Percentiles rank a stretch among this genome's conserved stretches.
Conservation (phyloP, 441 rosid species). For the Flueggea neowawraea region DNA sequence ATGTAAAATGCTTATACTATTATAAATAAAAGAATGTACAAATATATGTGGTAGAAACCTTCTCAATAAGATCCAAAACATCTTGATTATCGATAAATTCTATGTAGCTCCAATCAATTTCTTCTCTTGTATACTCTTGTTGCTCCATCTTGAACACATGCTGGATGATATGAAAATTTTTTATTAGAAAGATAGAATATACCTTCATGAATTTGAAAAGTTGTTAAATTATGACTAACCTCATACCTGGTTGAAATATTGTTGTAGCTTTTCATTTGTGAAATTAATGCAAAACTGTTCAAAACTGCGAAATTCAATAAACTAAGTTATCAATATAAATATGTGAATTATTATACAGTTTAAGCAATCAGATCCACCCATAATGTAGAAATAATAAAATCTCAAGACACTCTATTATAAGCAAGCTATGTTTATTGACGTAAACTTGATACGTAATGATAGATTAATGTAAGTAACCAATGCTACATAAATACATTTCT, state of each 20-base stretch:
- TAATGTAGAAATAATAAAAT: too few relatives aligned
- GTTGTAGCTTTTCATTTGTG: conserved; percentile 98
- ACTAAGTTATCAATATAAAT: not conserved
- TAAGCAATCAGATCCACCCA: too few relatives aligned
- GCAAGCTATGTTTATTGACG: too few relatives aligned
- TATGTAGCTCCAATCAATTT: conserved; percentile 98
- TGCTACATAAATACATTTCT: too few relatives aligned
- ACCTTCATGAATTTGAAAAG: not conserved
- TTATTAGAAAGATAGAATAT: conserved; percentile 6
- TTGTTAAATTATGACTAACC: conserved; percentile 15
- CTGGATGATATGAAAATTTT: conserved; percentile 33
- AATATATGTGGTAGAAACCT: conserved; percentile 35
- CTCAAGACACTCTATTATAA: too few relatives aligned
- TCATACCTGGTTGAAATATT: conserved; percentile 95
- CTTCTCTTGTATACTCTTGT: conserved; percentile 96
- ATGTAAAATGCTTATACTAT: too few relatives aligned
- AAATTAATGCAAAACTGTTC: conserved; percentile 99
- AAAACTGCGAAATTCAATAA: conserved; percentile 42
- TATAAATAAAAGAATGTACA: not conserved
- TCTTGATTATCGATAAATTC: conserved; percentile 97
- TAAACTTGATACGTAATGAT: too few relatives aligned
- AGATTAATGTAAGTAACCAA: too few relatives aligned
- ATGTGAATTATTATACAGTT: not conserved
- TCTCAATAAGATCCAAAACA: conserved; percentile 91
- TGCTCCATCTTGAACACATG: conserved; percentile 99